phyloP scores from a whole-genome alignment of 768 basidiomycete genomes.

The Suillus plorans region DNA sequence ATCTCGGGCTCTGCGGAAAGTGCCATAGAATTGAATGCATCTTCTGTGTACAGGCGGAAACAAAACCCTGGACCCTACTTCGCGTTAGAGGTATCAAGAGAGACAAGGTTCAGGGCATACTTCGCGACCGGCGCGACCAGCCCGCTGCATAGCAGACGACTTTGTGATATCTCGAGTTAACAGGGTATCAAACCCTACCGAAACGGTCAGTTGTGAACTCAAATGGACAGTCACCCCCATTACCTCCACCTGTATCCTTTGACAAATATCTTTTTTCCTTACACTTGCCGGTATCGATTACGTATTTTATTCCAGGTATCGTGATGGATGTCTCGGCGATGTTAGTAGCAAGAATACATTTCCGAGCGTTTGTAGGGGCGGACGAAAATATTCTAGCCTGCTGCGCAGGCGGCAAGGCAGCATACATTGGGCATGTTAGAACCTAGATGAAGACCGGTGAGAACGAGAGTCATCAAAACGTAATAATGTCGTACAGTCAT shows the following conservation, averaged over 20 bases:
- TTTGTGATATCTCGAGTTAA: conserved; percentile 81
- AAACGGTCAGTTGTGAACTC: not conserved
- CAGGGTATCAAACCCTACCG: conserved; percentile 82
- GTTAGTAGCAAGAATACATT: conserved; percentile 95
- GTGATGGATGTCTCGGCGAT: conserved; percentile 98
- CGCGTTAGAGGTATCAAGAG: conserved; percentile 4
- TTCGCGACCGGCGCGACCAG: conserved; percentile 96
- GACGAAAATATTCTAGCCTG: conserved; percentile 78
- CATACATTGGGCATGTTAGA: conserved; percentile 78
- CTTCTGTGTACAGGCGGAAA: conserved; percentile 90
- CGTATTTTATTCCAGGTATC: conserved; percentile 92
- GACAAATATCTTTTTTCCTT: conserved; percentile 91
- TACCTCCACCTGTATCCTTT: conserved; percentile 67
- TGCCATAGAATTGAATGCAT: conserved; percentile 65
- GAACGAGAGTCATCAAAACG: conserved; percentile 1
- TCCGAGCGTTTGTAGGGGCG: conserved; percentile 67
- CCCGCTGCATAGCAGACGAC: conserved; percentile 90
- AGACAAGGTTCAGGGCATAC: conserved; percentile 34
- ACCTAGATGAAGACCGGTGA: conserved; percentile 47
- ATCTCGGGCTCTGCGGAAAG: conserved; percentile 85
- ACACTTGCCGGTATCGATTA: conserved; percentile 94
- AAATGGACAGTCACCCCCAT: conserved; percentile 7
- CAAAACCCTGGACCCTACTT: conserved; percentile 76
- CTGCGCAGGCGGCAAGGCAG: conserved; percentile 74
- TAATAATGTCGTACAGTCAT: conserved; percentile 42